phyloP scores from a whole-genome alignment of 2,329 filamentous ascomycete genomes.

The Diaporthe sp. region DNA sequence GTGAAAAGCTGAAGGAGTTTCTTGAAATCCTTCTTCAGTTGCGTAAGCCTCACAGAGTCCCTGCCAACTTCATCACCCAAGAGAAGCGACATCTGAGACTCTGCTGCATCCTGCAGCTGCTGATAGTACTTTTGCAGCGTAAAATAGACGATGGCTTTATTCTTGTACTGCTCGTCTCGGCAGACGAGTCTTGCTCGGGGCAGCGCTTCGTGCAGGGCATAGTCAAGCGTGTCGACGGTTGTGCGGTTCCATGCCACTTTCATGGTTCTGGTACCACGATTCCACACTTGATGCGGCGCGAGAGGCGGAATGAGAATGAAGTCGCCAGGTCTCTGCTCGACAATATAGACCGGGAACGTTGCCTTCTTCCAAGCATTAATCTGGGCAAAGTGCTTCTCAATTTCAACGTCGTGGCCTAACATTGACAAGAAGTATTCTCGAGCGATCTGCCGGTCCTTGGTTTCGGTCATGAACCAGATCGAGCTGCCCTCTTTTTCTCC shows the following conservation, averaged over 20 bases:
- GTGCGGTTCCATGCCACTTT: constrained; percentile 99
- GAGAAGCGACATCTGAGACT: constrained; percentile 62
- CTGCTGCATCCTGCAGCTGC: constrained; percentile 68
- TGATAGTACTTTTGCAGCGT: constrained; percentile 84
- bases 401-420: constrained; percentile 95
- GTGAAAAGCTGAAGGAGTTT: constrained; percentile 84
- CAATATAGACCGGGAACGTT: constrained; percentile 91
- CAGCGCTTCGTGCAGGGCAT: constrained; percentile 88
- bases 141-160: constrained; percentile 95
- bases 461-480: constrained; percentile 99
- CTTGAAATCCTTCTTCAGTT: constrained; percentile 87
- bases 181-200: constrained; percentile 92
- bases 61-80: constrained; percentile 60
- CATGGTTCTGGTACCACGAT: constrained; percentile 93
- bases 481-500: constrained; percentile 90
- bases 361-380: constrained; percentile 96
- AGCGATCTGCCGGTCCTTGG: constrained; percentile 89
- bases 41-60: constrained; percentile 65
- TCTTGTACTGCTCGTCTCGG: constrained; percentile 98
- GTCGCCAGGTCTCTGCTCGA: constrained; percentile 91
- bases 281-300: constrained; percentile 98
- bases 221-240: constrained; percentile 89
- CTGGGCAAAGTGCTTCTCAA: constrained; percentile 97
- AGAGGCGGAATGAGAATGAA: constrained; percentile 94
- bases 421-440: constrained; percentile 95